Conservation (phyloP, 202 grass and related monocot genomes). For the Zizania palustris region DNA sequence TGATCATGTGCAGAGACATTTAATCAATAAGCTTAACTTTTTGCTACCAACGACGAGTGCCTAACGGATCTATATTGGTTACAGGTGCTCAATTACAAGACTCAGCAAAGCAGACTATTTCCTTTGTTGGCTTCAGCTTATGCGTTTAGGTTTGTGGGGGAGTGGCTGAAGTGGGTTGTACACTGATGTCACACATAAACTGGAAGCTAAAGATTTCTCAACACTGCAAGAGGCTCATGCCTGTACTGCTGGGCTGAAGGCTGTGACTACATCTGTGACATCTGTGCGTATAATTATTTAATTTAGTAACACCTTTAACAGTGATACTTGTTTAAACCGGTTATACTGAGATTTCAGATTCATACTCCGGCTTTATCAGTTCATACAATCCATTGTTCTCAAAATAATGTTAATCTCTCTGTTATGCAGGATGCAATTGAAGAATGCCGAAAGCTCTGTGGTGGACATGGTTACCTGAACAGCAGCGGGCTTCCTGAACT, state of each 20-base stretch:
- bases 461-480: constrained; percentile 92
- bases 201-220: constrained; percentile 80
- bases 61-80: constrained; percentile 26
- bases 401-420: neutral
- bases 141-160: constrained; percentile 81
- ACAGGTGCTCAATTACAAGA: constrained; percentile 96
- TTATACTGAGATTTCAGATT: neutral
- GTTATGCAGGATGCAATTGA: constrained; percentile 64
- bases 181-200: constrained; percentile 62
- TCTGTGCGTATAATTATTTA: constrained; percentile 45
- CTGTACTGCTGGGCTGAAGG: constrained; percentile 88
- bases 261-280: constrained; percentile 78
- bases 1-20: constrained; percentile 2
- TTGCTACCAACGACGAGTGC: neutral
- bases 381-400: neutral
- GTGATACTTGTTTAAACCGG: neutral
- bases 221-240: constrained; percentile 82
- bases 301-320: constrained; percentile 8
- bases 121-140: constrained; percentile 86
- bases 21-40: neutral
- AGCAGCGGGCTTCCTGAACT: constrained; percentile 96
- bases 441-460: constrained; percentile 91
- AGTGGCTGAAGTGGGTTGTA: constrained; percentile 90
- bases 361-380: neutral
- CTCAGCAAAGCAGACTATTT: constrained; percentile 91